phyloP scores from a whole-genome alignment of 176 grass and related monocot species.

The Avena eriantha region DNA sequence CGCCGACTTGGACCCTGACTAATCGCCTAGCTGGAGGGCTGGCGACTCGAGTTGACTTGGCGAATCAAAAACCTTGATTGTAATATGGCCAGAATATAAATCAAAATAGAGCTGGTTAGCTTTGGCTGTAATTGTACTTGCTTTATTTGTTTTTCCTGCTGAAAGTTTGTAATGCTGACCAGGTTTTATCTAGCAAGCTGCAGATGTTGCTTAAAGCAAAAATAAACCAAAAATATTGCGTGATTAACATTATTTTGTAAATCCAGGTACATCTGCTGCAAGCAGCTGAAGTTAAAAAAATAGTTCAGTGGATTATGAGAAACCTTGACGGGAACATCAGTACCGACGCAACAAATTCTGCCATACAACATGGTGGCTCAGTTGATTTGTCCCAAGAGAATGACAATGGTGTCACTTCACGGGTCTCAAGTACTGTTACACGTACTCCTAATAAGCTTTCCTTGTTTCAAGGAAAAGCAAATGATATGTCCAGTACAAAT shows the following conservation, averaged over 20 bases:
- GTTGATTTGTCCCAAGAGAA: constrained; percentile 59
- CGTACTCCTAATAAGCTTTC: constrained; percentile 59
- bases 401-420: constrained; percentile 57
- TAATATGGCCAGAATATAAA: too few species aligned
- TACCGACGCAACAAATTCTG: constrained; percentile 56
- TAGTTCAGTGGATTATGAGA: constrained; percentile 91
- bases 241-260: constrained; percentile 47
- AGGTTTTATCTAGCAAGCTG: too few species aligned
- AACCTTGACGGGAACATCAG: constrained; percentile 74
- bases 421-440: constrained; percentile 62
- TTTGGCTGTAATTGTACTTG: too few species aligned
- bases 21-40: too few species aligned
- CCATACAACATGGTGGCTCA: constrained; percentile 36
- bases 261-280: constrained; percentile 88
- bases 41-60: too few species aligned
- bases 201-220: too few species aligned
- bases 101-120: too few species aligned
- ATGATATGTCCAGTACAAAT: constrained; percentile 69
- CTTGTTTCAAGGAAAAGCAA: constrained; percentile 78
- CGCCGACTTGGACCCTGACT: too few species aligned
- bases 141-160: too few species aligned
- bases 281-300: constrained; percentile 96
- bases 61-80: too few species aligned
- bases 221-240: neutral
- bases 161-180: too few species aligned